These are phyloP conservation scores for Brettanomyces sp. DNA, from an alignment of 805 yeast genomes.

Conservation along the genomic window DNA sequence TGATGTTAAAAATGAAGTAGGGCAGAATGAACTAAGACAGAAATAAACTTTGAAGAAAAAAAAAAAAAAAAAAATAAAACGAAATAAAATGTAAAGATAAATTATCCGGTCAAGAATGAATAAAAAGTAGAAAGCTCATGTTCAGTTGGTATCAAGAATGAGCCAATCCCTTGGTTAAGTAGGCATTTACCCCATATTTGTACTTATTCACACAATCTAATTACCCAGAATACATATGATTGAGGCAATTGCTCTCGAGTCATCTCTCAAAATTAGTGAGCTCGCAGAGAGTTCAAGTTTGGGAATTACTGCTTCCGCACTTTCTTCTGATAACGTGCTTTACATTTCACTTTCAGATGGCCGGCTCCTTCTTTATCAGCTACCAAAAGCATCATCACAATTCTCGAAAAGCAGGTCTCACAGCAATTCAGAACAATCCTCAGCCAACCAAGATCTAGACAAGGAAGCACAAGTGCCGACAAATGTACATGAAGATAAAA, in stretches of 20 bases:
- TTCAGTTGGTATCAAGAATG: too few relatives aligned
- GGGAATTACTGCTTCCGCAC: conserved; percentile 10
- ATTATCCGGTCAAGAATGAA: too few relatives aligned
- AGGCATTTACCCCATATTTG: too few relatives aligned
- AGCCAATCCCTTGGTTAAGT: too few relatives aligned
- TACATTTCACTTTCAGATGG: conserved; percentile 16
- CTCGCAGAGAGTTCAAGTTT: conserved; percentile 3
- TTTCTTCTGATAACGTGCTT: conserved; percentile 9
- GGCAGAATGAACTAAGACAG: too few relatives aligned
- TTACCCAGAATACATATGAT: conserved; percentile 7
- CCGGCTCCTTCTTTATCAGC: conserved; percentile 11
- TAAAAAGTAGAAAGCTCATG: too few relatives aligned
- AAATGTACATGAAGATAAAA: not conserved
- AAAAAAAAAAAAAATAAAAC: too few relatives aligned
- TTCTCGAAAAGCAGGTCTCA: not conserved
- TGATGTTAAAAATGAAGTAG: too few relatives aligned
- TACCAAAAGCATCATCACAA: conserved; percentile 4
- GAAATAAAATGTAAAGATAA: too few relatives aligned
- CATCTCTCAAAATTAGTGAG: conserved; percentile 8
- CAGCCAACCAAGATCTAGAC: not conserved
- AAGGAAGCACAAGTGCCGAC: not conserved
- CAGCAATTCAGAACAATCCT: not conserved
- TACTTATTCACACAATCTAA: not conserved
- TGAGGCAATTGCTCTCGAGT: conserved; percentile 10
- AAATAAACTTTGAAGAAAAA: too few relatives aligned